Conservation (phyloP, 2,329 filamentous ascomycete species). For the Calonectria henricotiae region DNA sequence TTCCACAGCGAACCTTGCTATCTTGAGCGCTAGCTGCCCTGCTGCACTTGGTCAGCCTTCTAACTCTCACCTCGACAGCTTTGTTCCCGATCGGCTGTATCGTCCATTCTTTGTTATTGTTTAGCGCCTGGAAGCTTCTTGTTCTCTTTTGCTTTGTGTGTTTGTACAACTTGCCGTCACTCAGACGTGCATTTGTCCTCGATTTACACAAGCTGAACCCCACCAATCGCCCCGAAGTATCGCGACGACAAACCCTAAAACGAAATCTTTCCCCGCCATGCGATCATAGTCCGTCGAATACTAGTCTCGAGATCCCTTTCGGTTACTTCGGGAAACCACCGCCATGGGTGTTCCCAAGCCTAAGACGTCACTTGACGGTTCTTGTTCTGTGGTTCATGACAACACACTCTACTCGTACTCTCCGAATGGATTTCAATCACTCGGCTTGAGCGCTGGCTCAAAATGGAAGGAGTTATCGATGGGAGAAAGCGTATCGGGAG, state of each 20-base stretch:
- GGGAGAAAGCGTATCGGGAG: constrained; percentile 82
- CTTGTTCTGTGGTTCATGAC: constrained; percentile 87
- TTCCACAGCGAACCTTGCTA: constrained; percentile 45
- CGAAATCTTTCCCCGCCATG: constrained; percentile 48
- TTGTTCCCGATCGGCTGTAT: constrained; percentile 42
- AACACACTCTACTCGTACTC: constrained; percentile 91
- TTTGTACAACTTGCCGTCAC: constrained; percentile 15
- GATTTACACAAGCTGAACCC: constrained; percentile 30
- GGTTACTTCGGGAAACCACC: constrained; percentile 39
- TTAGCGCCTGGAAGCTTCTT: constrained; percentile 25
- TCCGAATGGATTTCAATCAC: constrained; percentile 80
- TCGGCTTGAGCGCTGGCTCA: constrained; percentile 79
- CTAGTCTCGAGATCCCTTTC: constrained; percentile 38
- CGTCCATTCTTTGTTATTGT: constrained; percentile 40
- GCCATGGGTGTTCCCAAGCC: constrained; percentile 83
- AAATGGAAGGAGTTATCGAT: constrained; percentile 79
- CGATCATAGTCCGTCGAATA: constrained; percentile 44
- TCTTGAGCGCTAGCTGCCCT: constrained; percentile 43
- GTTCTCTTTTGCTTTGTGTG: no score
- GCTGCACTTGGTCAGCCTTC: constrained; percentile 51
- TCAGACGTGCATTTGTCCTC: constrained; percentile 28
- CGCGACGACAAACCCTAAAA: constrained; percentile 43
- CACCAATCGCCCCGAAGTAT: constrained; percentile 21
- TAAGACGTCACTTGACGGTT: constrained; percentile 78
- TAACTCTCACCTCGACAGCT: constrained; percentile 44